These are phyloP conservation scores for Grosmannia clavigera DNA, from an alignment of 2,329 filamentous ascomycete genomes.

Conservation along the genomic window DNA sequence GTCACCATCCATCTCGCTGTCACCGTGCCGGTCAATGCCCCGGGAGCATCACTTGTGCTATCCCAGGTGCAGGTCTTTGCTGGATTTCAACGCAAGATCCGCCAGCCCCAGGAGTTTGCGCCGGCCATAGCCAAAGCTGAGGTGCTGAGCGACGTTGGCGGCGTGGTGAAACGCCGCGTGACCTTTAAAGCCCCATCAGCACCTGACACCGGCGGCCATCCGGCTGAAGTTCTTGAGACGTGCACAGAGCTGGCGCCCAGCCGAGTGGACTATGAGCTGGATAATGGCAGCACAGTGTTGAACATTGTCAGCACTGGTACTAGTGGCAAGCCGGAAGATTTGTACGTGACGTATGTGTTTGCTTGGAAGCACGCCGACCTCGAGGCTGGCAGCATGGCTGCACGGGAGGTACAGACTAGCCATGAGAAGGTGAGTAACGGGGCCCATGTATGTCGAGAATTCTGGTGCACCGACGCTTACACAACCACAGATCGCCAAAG, in stretches of 20 bases:
- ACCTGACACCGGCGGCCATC: background rate
- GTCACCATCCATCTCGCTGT: slow-evolving; percentile 18
- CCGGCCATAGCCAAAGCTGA: slow-evolving; percentile 18
- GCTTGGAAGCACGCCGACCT: slow-evolving; percentile 17
- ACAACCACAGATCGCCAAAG: slow-evolving; percentile 14
- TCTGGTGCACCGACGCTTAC: background rate
- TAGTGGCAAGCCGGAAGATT: slow-evolving; percentile 12
- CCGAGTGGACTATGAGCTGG: slow-evolving; percentile 19
- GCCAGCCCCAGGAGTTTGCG: slow-evolving; percentile 21
- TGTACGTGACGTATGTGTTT: slow-evolving; percentile 23
- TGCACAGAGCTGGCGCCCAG: slow-evolving; percentile 19
- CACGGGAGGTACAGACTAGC: slow-evolving; percentile 10
- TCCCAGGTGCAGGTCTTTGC: slow-evolving; percentile 20
- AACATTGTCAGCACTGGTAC: slow-evolving; percentile 19
- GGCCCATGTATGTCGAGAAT: background rate
- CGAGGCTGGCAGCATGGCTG: slow-evolving; percentile 13
- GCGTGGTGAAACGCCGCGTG: slow-evolving; percentile 9
- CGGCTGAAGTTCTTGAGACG: slow-evolving; percentile 15
- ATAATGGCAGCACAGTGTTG: slow-evolving; percentile 19
- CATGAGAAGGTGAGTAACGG: slow-evolving; percentile 12
- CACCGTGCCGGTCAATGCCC: slow-evolving; percentile 21
- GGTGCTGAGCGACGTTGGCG: slow-evolving; percentile 16
- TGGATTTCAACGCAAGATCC: slow-evolving; percentile 22
- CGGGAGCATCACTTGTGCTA: slow-evolving; percentile 16
- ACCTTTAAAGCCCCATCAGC: slow-evolving; percentile 7